Base-by-base conservation (phyloP, 176 grass and related monocot genomes). In the Metroxylon sagu region DNA sequence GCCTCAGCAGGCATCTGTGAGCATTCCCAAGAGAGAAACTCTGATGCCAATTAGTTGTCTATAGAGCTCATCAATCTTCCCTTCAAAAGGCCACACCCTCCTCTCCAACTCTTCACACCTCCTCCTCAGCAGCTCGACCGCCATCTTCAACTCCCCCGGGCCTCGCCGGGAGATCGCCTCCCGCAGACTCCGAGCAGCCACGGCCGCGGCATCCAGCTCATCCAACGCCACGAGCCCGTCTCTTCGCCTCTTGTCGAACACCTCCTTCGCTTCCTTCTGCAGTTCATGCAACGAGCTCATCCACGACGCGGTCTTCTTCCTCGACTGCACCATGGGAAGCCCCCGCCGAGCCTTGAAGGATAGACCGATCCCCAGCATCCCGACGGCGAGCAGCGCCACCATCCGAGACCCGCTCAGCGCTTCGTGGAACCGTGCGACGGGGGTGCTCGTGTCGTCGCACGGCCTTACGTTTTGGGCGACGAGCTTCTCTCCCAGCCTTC, bases 211-310 rank as follows among this genome's bases (percentile, higher is more conserved):
- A 29, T 90, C 83, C 43, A 96, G 56, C 76, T 96, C 91, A 2
- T 77, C 67, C 83, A 95, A 78, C 35, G 70, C 88, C 26, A 72
- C 72, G 2, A 78, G 17, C 52, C 83, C 77, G 3, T 68, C 64
- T 66, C 80, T 96, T 61, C 86, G 67, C 19, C 83, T 77, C 60
- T 68, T 82, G 6, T 96, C 91, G 53, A 79, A 90, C 75, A 75
- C 86, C 54, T 87, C 86, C 64, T 79, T 85, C 26, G 78, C 80
- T 27, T 71, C 83, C 75, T 27, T 87, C 48, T 85, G 82, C 77
- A 87, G 26, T 16, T 87, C 86, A 18, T 77, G 77, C 60, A 96
- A 60, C 48, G 80, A 63, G 62, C 72, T 60, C 60, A 77, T 74
- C 91, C 91, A 95, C 5, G 72, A 8, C 7, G 52, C 66, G 1